Conservation (phyloP, 176 grass and related monocot species). For the Otatea glauca region DNA sequence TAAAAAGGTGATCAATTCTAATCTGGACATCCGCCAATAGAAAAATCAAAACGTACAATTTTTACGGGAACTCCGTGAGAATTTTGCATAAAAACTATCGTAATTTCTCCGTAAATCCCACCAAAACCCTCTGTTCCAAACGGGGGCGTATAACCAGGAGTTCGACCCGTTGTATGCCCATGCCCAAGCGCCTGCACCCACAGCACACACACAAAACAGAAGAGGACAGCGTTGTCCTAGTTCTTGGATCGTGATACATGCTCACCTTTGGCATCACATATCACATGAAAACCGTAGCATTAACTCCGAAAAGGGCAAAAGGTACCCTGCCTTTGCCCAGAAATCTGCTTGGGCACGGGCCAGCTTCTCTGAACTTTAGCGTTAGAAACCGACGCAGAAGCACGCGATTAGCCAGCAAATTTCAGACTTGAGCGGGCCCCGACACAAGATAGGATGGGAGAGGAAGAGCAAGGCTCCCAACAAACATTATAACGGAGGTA, state of each 20-base stretch:
- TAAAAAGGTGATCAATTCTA: too few relatives aligned
- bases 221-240: neutral
- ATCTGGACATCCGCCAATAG: too few relatives aligned
- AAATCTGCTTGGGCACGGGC: neutral
- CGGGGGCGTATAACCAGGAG: neutral
- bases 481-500: neutral
- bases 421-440: neutral
- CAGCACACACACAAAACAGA: neutral
- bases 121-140: neutral
- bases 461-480: neutral
- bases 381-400: neutral
- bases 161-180: neutral
- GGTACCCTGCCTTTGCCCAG: neutral
- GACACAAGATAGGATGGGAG: neutral
- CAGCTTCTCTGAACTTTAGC: neutral
- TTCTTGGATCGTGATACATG: neutral
- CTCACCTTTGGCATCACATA: constrained; percentile 14
- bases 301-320: neutral
- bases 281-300: constrained; percentile 17
- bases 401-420: neutral
- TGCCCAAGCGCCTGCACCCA: neutral
- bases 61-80: too few relatives aligned
- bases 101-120: neutral
- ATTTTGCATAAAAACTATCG: neutral
- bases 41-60: neutral